Percentiles rank a stretch among this genome's conserved stretches.
phyloP scores from a whole-genome alignment of 306 rosid genomes.

The Vigna radiata region DNA sequence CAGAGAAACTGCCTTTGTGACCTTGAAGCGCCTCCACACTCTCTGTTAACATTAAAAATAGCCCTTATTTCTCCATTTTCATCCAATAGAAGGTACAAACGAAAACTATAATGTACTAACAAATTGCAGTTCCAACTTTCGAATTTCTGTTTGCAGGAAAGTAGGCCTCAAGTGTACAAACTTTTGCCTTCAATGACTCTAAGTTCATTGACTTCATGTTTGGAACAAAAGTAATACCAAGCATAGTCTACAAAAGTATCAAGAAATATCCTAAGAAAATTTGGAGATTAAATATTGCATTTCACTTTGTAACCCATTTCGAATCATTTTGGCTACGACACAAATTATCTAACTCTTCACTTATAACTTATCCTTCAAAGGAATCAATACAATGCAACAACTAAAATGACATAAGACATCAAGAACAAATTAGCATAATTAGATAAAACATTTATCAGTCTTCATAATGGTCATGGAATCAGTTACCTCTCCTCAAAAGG shows the following conservation, averaged over 20 bases:
- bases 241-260: slow-evolving; percentile 5
- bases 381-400: no score
- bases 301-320: slow-evolving; percentile 7
- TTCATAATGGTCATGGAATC: no score
- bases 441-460: no score
- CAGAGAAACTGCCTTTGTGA: slow-evolving; percentile 58
- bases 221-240: slow-evolving; percentile 7
- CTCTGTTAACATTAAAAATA: slow-evolving; percentile 58
- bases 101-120: slow-evolving; percentile 23
- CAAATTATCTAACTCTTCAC: no score
- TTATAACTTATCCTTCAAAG: no score
- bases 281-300: background rate
- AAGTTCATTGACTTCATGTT: background rate
- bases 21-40: slow-evolving; percentile 88
- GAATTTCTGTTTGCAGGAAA: slow-evolving; percentile 11
- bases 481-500: no score
- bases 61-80: slow-evolving; percentile 31
- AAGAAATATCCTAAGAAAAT: slow-evolving; percentile 26
- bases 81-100: slow-evolving; percentile 18
- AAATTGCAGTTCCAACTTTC: slow-evolving; percentile 10
- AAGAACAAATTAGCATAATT: no score
- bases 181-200: background rate
- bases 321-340: no score
- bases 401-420: no score
- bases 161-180: slow-evolving; percentile 9